Evolutionary conservation across 1,284 basidiomycete species (phyloP).

Genomic region (Porogramme epimiltina): DNA sequence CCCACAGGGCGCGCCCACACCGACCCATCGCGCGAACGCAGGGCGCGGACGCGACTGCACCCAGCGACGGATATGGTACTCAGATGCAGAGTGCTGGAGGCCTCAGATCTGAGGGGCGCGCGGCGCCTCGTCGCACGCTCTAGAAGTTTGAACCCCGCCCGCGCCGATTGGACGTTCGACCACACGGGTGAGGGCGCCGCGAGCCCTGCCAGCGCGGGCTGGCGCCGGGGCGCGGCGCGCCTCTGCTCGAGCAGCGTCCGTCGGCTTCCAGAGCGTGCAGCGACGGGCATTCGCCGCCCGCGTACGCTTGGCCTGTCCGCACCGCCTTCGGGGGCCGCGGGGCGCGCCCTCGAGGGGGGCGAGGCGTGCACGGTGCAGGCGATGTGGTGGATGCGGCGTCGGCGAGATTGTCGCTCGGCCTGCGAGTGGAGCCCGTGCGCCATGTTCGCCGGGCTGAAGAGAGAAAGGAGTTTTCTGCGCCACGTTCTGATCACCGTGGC

Average conservation of each 20-base stretch:
- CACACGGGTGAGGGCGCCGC: no score
- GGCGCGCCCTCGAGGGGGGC: background rate
- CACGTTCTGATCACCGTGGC: slow-evolving; percentile 19
- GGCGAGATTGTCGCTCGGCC: background rate
- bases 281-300: background rate
- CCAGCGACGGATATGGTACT: no score
- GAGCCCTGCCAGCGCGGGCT: no score
- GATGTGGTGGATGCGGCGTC: background rate
- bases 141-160: background rate
- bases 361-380: background rate
- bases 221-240: no score
- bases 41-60: no score
- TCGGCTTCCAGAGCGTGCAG: no score
- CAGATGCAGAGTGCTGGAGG: no score
- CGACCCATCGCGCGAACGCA: no score
- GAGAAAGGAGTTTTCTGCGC: slow-evolving; percentile 12
- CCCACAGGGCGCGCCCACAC: no score
- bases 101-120: no score
- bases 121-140: background rate
- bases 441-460: background rate
- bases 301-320: background rate
- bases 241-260: no score
- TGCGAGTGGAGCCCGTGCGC: background rate
- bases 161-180: no score
- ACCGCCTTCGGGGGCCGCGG: background rate